A percentile compares a stretch with the other conserved stretches of the same genome.
Evolutionary conservation across 495 filamentous ascomycete genomes (phyloP).

Genomic region (Staphylotrichum tortipilum): DNA sequence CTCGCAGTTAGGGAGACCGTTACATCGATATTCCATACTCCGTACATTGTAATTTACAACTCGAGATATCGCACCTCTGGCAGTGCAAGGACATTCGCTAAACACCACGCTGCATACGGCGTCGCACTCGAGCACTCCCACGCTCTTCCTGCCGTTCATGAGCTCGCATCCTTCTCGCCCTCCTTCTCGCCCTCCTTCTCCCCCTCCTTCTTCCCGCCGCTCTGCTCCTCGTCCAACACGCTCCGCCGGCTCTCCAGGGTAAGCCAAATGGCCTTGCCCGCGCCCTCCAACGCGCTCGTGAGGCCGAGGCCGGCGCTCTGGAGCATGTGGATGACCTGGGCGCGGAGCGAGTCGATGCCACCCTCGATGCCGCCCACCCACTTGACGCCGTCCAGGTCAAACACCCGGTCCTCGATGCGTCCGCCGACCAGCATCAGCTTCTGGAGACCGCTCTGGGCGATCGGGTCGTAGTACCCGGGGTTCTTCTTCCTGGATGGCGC

Average conservation of each 20-base stretch:
- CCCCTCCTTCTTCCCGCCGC: constrained; percentile 28
- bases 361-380: constrained; percentile 81
- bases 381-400: constrained; percentile 69
- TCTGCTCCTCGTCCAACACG: constrained; percentile 68
- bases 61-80: constrained; percentile 5
- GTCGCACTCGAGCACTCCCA: neutral
- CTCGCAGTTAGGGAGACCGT: neutral
- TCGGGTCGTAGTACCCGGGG: constrained; percentile 69
- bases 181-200: constrained; percentile 27
- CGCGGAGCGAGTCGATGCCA: constrained; percentile 72
- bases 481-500: constrained; percentile 64
- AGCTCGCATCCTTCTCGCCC: constrained; percentile 23
- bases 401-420: constrained; percentile 68
- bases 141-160: neutral
- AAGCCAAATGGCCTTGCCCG: constrained; percentile 70
- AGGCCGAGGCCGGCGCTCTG: constrained; percentile 66
- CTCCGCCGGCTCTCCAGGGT: constrained; percentile 70
- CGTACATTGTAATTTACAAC: constrained; percentile 18
- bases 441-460: constrained; percentile 68
- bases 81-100: constrained; percentile 1
- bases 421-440: constrained; percentile 84
- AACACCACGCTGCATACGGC: constrained; percentile 8
- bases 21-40: neutral
- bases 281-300: constrained; percentile 63
- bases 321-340: constrained; percentile 69